These are phyloP conservation scores for Neonectria faginata DNA, from an alignment of 2,329 filamentous ascomycete genomes.

Conservation along the genomic window DNA sequence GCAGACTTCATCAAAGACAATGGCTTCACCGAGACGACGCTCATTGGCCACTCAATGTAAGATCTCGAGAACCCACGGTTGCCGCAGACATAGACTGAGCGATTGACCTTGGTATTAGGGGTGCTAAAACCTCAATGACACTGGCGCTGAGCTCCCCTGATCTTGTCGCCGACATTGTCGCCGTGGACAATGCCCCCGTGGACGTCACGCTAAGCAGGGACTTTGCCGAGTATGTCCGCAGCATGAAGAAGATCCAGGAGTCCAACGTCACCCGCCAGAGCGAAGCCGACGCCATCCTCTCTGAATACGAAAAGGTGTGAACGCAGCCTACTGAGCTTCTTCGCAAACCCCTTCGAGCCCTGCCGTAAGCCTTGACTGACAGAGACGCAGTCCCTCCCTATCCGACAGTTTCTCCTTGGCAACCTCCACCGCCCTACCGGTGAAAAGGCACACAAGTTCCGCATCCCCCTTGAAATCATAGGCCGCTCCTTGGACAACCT, in stretches of 20 bases:
- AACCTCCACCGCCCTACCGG: constrained; percentile 75
- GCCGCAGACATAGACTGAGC: constrained; percentile 1
- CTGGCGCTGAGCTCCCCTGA: constrained; percentile 79
- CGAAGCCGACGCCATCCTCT: constrained; percentile 84
- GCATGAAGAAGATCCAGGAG: constrained; percentile 84
- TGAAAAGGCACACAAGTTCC: constrained; percentile 74
- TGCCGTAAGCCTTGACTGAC: neutral
- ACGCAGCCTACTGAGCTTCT: constrained; percentile 23
- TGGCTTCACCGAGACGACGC: constrained; percentile 73
- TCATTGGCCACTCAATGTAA: constrained; percentile 96
- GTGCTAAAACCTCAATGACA: constrained; percentile 92
- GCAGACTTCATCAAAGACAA: constrained; percentile 81
- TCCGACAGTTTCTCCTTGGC: constrained; percentile 92
- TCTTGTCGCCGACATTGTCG: constrained; percentile 76
- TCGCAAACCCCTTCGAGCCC: neutral
- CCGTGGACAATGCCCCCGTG: constrained; percentile 93
- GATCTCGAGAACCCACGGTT: constrained; percentile 39
- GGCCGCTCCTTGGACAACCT: constrained; percentile 76
- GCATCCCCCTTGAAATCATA: constrained; percentile 81
- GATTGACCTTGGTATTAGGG: constrained; percentile 62
- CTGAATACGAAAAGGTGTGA: constrained; percentile 75
- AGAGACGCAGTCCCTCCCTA: constrained; percentile 66
- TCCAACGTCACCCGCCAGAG: constrained; percentile 74
- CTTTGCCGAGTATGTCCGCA: constrained; percentile 84
- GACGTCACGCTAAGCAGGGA: constrained; percentile 79